phyloP scores from a whole-genome alignment of 768 basidiomycete genomes.

The Auriscalpium orientale region DNA sequence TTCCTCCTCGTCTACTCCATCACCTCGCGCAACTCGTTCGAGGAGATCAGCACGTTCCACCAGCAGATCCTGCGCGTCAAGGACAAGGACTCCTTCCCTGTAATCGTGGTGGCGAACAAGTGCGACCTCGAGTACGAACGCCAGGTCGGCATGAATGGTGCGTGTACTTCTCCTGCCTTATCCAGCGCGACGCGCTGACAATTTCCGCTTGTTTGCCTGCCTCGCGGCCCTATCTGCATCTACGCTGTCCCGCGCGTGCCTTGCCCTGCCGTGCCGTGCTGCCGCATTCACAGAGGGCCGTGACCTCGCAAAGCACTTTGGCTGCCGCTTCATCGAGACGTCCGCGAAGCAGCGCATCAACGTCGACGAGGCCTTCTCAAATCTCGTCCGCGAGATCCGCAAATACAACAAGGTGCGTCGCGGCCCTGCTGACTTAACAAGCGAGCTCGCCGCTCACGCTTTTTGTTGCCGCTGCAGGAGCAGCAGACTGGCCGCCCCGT shows the following conservation, averaged over 20 bases:
- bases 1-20: constrained; percentile 98
- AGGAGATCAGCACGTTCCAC: constrained; percentile 94
- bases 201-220: too few relatives aligned
- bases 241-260: too few relatives aligned
- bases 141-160: constrained; percentile 93
- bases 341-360: constrained; percentile 96
- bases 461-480: constrained; percentile 36
- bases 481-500: constrained; percentile 72
- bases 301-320: constrained; percentile 90
- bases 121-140: constrained; percentile 93
- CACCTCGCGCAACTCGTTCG: constrained; percentile 95
- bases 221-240: too few relatives aligned
- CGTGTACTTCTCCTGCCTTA: constrained; percentile 15
- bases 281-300: constrained; percentile 69
- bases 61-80: constrained; percentile 96
- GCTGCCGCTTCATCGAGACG: constrained; percentile 92
- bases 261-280: background rate
- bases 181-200: background rate
- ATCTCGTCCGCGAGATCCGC: constrained; percentile 89
- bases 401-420: constrained; percentile 80
- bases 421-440: background rate
- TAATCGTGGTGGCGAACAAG: constrained; percentile 97
- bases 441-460: background rate
- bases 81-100: constrained; percentile 91
- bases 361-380: constrained; percentile 91